phyloP scores from a whole-genome alignment of 768 basidiomycete genomes.

The Auriscalpium vulgare region DNA sequence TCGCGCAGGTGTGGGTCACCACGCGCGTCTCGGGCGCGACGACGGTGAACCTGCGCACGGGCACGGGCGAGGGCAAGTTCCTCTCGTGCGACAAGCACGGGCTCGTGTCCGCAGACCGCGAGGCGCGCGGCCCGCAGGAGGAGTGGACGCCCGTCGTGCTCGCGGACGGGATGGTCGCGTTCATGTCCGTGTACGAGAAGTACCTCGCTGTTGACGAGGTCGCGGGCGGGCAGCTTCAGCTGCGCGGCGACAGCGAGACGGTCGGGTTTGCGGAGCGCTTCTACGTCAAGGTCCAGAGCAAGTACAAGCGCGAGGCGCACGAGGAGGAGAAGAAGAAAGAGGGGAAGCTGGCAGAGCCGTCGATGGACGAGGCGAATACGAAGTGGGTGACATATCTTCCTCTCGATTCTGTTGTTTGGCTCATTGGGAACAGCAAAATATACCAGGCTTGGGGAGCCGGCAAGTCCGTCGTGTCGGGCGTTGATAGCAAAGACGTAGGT shows the following conservation, averaged over 20 bases:
- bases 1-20: slow-evolving; percentile 86
- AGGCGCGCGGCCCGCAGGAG: slow-evolving; percentile 89
- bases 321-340: slow-evolving; percentile 47
- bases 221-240: slow-evolving; percentile 69
- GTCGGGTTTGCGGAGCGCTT: slow-evolving; percentile 84
- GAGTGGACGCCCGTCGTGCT: slow-evolving; percentile 86
- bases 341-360: slow-evolving; percentile 18
- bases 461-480: slow-evolving; percentile 55
- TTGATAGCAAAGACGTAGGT: slow-evolving; percentile 68
- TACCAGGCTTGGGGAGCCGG: slow-evolving; percentile 86
- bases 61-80: slow-evolving; percentile 85
- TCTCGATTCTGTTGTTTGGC: neutral
- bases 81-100: slow-evolving; percentile 84
- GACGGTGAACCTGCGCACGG: slow-evolving; percentile 81
- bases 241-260: slow-evolving; percentile 80
- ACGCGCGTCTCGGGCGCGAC: slow-evolving; percentile 79
- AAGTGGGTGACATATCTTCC: slow-evolving; percentile 44
- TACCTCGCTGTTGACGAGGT: slow-evolving; percentile 82
- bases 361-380: slow-evolving; percentile 62
- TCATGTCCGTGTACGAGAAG: slow-evolving; percentile 85
- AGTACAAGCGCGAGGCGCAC: slow-evolving; percentile 80
- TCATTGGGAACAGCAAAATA: slow-evolving; percentile 38
- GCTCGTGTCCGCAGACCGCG: slow-evolving; percentile 73
- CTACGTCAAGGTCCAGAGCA: slow-evolving; percentile 83
- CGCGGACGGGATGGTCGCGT: slow-evolving; percentile 80